These are phyloP conservation scores for Ogataea pilisensis DNA, from an alignment of 805 yeast genomes.

Conservation along the genomic window DNA sequence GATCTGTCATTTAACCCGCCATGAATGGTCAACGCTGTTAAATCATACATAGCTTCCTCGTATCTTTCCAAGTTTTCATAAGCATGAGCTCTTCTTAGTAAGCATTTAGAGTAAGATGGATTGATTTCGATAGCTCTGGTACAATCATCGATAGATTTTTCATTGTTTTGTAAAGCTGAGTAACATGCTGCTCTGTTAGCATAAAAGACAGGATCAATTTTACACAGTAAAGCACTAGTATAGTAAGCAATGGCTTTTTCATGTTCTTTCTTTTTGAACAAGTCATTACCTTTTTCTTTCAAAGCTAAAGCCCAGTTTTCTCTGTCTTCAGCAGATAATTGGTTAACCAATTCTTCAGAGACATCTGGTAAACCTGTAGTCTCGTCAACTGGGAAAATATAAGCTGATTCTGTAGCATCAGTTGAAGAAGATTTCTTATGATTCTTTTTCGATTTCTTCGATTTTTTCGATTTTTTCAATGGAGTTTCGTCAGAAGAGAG, in stretches of 20 bases:
- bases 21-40: conserved; percentile 80
- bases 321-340: conserved; percentile 48
- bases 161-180: conserved; percentile 73
- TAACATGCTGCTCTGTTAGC: conserved; percentile 97
- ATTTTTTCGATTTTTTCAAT: conserved; percentile 30
- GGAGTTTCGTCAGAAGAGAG: too few relatives aligned
- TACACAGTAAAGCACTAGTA: conserved; percentile 69
- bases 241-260: conserved; percentile 77
- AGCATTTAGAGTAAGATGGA: conserved; percentile 89
- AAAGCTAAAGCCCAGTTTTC: conserved; percentile 66
- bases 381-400: conserved; percentile 46
- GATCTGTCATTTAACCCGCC: conserved; percentile 75
- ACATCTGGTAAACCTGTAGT: conserved; percentile 56
- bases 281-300: conserved; percentile 86
- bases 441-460: conserved; percentile 41
- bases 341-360: conserved; percentile 40
- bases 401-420: conserved; percentile 15
- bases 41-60: conserved; percentile 85
- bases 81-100: conserved; percentile 89
- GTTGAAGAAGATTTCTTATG: conserved; percentile 32
- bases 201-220: conserved; percentile 82
- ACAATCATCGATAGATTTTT: conserved; percentile 84
- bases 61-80: conserved; percentile 76
- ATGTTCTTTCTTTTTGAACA: conserved; percentile 66
- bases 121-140: conserved; percentile 79